phyloP scores from a whole-genome alignment of 192 early-diverging fungal genomes.

The Endogone sp. region DNA sequence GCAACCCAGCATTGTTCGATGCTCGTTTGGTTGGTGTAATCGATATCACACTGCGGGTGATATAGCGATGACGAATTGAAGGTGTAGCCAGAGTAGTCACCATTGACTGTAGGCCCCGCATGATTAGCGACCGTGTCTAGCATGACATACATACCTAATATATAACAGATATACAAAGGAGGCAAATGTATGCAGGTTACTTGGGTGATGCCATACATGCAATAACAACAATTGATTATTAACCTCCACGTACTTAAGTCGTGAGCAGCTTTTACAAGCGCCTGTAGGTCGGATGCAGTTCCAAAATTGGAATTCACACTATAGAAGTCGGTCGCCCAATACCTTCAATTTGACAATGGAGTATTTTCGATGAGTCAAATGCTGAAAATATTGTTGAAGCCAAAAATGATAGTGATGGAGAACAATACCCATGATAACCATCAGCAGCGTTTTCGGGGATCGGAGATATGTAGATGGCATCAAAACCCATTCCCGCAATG shows the following conservation, averaged over 20 bases:
- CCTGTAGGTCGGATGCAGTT: conserved; percentile 28
- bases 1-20: conserved; percentile 28
- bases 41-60: conserved; percentile 15
- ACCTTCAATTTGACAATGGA: conserved; percentile 1
- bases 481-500: conserved; percentile 32
- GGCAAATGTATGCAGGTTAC: neutral
- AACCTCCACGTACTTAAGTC: conserved; percentile 1
- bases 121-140: conserved; percentile 43
- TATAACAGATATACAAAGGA: neutral
- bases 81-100: conserved; percentile 24
- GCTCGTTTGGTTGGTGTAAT: conserved; percentile 22
- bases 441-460: conserved; percentile 20
- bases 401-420: too few relatives aligned
- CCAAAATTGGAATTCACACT: conserved; percentile 41
- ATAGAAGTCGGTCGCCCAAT: conserved; percentile 41
- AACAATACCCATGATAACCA: conserved; percentile 33
- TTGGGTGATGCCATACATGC: too few relatives aligned
- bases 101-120: conserved; percentile 14
- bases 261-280: conserved; percentile 33
- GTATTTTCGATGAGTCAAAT: neutral
- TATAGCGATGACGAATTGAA: conserved; percentile 29
- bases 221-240: too few relatives aligned
- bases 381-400: neutral
- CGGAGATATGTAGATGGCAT: conserved; percentile 41
- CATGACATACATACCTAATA: conserved; percentile 34